Evolutionary conservation across 805 yeast species (phyloP).

Genomic region (Saturnispora silvae): DNA sequence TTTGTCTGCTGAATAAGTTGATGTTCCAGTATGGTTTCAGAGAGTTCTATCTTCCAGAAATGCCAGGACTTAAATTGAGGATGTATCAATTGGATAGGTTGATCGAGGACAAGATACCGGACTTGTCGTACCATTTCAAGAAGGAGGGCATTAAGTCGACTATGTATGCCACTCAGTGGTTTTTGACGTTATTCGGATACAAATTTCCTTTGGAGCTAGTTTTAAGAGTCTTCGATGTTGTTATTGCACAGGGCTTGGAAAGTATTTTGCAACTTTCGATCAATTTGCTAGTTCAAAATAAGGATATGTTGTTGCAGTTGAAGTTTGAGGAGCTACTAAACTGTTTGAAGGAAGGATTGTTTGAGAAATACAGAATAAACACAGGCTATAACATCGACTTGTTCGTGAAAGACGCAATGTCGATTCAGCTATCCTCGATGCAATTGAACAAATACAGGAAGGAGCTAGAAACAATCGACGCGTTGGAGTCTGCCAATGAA

Average conservation of each 20-base stretch:
- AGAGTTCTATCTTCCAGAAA: slow-evolving; percentile 69
- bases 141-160: slow-evolving; percentile 85
- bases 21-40: slow-evolving; percentile 83
- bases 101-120: slow-evolving; percentile 67
- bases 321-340: slow-evolving; percentile 69
- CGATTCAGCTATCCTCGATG: slow-evolving; percentile 61
- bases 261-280: slow-evolving; percentile 76
- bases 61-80: slow-evolving; percentile 84
- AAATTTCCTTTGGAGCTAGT: slow-evolving; percentile 88
- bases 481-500: slow-evolving; percentile 52
- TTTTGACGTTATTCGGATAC: slow-evolving; percentile 87
- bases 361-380: slow-evolving; percentile 44
- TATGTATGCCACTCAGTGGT: slow-evolving; percentile 98
- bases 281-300: slow-evolving; percentile 65
- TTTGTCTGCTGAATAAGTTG: slow-evolving; percentile 65
- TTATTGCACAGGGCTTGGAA: slow-evolving; percentile 86
- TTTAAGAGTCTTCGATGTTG: slow-evolving; percentile 74
- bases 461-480: slow-evolving; percentile 68
- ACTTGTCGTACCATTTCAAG: slow-evolving; percentile 59
- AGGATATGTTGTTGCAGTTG: slow-evolving; percentile 43
- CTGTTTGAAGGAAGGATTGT: slow-evolving; percentile 70
- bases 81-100: slow-evolving; percentile 87
- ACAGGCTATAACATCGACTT: slow-evolving; percentile 42
- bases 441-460: slow-evolving; percentile 57
- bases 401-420: slow-evolving; percentile 70